These are phyloP conservation scores for Nothophaeocryptopus gaeumannii DNA, from an alignment of 2,329 filamentous ascomycete genomes.

Conservation along the genomic window DNA sequence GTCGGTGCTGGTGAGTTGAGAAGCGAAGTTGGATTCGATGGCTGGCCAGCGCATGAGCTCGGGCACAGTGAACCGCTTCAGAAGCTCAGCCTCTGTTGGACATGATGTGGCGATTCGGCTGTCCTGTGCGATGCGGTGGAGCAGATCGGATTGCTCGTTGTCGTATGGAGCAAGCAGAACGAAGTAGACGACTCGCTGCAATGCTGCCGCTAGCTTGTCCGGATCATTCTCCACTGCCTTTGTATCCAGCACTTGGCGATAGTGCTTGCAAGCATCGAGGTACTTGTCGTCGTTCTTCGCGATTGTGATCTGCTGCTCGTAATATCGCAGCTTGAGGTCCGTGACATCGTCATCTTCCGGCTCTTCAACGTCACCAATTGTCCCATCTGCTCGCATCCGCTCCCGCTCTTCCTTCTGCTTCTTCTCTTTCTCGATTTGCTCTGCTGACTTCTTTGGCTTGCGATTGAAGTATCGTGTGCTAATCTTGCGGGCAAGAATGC, in stretches of 20 bases:
- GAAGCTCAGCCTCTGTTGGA: conserved; percentile 74
- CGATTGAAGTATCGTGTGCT: conserved; percentile 88
- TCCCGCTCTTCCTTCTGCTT: conserved; percentile 84
- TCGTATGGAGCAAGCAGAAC: conserved; percentile 94
- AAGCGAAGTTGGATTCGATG: conserved; percentile 82
- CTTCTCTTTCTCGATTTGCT: conserved; percentile 85
- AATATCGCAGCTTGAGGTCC: conserved; percentile 91
- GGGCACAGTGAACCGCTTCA: conserved; percentile 91
- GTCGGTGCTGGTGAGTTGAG: conserved; percentile 82
- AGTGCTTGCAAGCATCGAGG: conserved; percentile 96
- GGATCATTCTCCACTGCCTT: conserved; percentile 91
- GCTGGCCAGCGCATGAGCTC: conserved; percentile 99
- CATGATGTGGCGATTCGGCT: conserved; percentile 58
- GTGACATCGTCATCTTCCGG: conserved; percentile 87
- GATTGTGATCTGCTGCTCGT: conserved; percentile 93
- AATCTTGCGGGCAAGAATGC: conserved; percentile 93
- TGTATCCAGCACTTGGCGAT: conserved; percentile 93
- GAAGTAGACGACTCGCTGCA: conserved; percentile 96
- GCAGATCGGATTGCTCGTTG: conserved; percentile 96
- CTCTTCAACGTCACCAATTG: conserved; percentile 66
- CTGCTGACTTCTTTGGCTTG: conserved; percentile 84
- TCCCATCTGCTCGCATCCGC: conserved; percentile 57
- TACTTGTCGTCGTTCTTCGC: conserved; percentile 98
- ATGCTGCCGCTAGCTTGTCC: conserved; percentile 75
- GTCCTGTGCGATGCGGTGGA: conserved; percentile 88